Conservation (phyloP, 345 rosid species). For the Melastoma malabathricum region DNA sequence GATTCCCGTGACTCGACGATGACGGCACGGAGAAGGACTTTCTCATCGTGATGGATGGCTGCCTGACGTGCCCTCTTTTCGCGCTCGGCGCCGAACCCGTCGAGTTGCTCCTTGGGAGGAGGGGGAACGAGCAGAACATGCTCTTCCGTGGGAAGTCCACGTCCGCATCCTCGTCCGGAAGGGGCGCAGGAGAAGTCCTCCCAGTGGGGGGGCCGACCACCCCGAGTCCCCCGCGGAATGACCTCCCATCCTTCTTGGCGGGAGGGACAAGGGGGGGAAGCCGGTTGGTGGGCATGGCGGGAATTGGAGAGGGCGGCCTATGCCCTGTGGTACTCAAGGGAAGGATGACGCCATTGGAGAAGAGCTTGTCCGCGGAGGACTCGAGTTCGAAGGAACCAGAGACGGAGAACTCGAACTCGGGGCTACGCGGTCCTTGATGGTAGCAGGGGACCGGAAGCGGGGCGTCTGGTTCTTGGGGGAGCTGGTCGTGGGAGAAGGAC, state of each 20-base stretch:
- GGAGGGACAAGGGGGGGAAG: background rate
- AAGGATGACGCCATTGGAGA: conserved; percentile 10
- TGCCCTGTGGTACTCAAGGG: background rate
- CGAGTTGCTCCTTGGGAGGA: conserved; percentile 11
- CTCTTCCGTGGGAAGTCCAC: conserved; percentile 3
- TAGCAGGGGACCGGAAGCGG: no score
- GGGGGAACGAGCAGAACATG: conserved; percentile 8
- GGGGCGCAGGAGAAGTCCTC: background rate
- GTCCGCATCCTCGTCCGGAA: no score
- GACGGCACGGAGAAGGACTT: conserved; percentile 4
- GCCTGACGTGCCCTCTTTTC: conserved; percentile 3
- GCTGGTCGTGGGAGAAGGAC: conserved; percentile 6
- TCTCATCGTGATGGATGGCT: conserved; percentile 1
- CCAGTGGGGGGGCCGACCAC: background rate
- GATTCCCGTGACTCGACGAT: background rate
- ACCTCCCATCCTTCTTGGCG: background rate
- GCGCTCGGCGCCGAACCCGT: conserved; percentile 9
- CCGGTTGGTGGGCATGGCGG: no score
- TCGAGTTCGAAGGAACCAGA: conserved; percentile 4
- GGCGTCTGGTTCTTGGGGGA: background rate
- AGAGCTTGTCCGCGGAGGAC: conserved; percentile 9
- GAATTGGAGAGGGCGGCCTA: no score
- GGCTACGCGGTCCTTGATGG: no score
- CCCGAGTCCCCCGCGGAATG: background rate
- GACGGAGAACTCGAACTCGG: conserved; percentile 11